Evolutionary conservation across 2,329 filamentous ascomycete genomes (phyloP).

Genomic region (Fusarium bactridioides): DNA sequence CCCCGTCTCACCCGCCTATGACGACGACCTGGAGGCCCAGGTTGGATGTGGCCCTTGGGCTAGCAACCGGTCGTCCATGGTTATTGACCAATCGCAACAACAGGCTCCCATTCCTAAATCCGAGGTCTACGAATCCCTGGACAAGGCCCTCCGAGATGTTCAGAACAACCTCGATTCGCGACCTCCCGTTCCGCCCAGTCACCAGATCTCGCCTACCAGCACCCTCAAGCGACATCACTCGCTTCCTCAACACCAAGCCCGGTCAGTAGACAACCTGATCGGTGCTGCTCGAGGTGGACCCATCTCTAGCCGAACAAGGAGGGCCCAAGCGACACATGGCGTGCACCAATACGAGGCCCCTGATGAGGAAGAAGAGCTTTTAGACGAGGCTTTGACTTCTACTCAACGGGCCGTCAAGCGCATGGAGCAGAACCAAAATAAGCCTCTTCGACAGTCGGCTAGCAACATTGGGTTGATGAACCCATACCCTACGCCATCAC

Average conservation of each 20-base stretch:
- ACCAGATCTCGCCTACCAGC: conserved; percentile 58
- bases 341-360: conserved; percentile 91
- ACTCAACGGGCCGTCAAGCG: conserved; percentile 78
- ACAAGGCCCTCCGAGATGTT: conserved; percentile 64
- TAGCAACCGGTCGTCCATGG: conserved; percentile 84
- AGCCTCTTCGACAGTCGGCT: conserved; percentile 66
- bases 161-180: conserved; percentile 59
- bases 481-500: conserved; percentile 72
- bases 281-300: conserved; percentile 66
- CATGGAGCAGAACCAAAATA: conserved; percentile 61
- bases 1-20: conserved; percentile 78
- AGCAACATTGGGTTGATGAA: conserved; percentile 68
- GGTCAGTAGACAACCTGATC: conserved; percentile 70
- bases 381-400: conserved; percentile 86
- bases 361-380: conserved; percentile 93
- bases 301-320: conserved; percentile 80
- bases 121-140: conserved; percentile 67
- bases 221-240: conserved; percentile 72
- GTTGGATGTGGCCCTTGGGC: conserved; percentile 91
- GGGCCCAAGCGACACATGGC: conserved; percentile 76
- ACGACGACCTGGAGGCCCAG: conserved; percentile 94
- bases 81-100: conserved; percentile 68
- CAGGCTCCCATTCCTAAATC: conserved; percentile 60
- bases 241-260: conserved; percentile 67
- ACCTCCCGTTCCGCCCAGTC: conserved; percentile 60